These are phyloP conservation scores for Phyllosticta paracitricarpa DNA, from an alignment of 2,329 filamentous ascomycete species.

Conservation along the genomic window DNA sequence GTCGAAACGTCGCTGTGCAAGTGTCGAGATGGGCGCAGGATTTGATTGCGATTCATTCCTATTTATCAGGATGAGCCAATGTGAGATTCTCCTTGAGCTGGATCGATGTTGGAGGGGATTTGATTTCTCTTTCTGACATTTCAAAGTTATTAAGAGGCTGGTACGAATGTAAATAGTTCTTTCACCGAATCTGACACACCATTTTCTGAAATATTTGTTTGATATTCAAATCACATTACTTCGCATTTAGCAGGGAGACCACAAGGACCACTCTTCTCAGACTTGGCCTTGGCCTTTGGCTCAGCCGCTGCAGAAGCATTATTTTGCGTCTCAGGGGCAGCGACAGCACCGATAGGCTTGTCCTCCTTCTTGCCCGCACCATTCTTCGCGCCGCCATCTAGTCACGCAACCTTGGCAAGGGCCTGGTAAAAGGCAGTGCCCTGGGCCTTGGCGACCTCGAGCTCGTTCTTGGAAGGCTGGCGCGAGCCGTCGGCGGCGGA, in stretches of 20 bases:
- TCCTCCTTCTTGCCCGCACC: constrained; percentile 11
- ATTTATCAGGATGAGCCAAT: too few relatives aligned
- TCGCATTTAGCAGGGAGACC: constrained; percentile 66
- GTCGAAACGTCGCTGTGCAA: too few relatives aligned
- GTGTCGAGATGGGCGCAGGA: too few relatives aligned
- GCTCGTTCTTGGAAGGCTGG: constrained; percentile 65
- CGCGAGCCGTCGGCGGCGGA: constrained; percentile 69
- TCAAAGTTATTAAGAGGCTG: not conserved
- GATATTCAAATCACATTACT: constrained; percentile 43
- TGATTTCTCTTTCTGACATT: too few relatives aligned
- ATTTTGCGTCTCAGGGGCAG: constrained; percentile 16
- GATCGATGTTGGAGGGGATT: too few relatives aligned
- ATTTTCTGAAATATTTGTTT: not conserved
- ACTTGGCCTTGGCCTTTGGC: constrained; percentile 29
- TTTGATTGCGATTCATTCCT: too few relatives aligned
- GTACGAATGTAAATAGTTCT: not conserved
- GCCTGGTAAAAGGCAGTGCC: constrained; percentile 75
- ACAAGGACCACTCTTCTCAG: constrained; percentile 60
- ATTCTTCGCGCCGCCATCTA: constrained; percentile 47
- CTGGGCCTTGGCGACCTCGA: constrained; percentile 70
- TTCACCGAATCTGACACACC: not conserved
- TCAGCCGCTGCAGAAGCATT: constrained; percentile 18
- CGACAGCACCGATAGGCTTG: constrained; percentile 14
- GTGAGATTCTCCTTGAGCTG: too few relatives aligned
- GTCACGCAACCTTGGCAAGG: constrained; percentile 70